A percentile compares a stretch with the other conserved stretches of the same genome.
These are phyloP conservation scores for Aspergillus sclerotiicarbonarius DNA, from an alignment of 495 filamentous ascomycete genomes.

Conservation along the genomic window DNA sequence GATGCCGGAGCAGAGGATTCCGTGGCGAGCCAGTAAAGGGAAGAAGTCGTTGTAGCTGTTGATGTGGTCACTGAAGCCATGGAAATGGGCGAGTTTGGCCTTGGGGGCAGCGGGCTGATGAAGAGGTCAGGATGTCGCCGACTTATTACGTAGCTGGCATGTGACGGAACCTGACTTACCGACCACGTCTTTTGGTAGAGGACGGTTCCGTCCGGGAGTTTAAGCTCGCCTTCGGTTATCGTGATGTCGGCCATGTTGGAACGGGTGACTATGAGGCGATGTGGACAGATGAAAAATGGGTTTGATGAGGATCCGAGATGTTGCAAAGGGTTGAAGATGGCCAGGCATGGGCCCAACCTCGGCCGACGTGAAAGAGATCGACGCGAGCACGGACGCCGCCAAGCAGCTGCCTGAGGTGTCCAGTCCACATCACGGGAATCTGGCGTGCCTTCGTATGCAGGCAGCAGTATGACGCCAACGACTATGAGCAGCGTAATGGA, in stretches of 20 bases:
- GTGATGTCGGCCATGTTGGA: slow-evolving; percentile 14
- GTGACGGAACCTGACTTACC: slow-evolving; percentile 44
- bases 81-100: slow-evolving; percentile 74
- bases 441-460: too few relatives aligned
- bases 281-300: too few relatives aligned
- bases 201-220: slow-evolving; percentile 49
- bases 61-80: slow-evolving; percentile 87
- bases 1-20: slow-evolving; percentile 69
- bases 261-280: too few relatives aligned
- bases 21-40: slow-evolving; percentile 60
- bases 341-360: too few relatives aligned
- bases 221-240: slow-evolving; percentile 35
- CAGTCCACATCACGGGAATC: too few relatives aligned
- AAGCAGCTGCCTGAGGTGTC: too few relatives aligned
- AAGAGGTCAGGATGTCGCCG: slow-evolving; percentile 4
- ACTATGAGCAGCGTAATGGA: too few relatives aligned
- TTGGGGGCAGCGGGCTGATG: slow-evolving; percentile 50
- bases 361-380: too few relatives aligned
- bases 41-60: slow-evolving; percentile 72
- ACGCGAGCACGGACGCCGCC: too few relatives aligned
- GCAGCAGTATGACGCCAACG: too few relatives aligned
- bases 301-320: too few relatives aligned
- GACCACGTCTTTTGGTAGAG: slow-evolving; percentile 87
- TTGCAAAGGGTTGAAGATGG: too few relatives aligned
- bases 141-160: slow-evolving; percentile 9